Percentiles rank a stretch among this genome's conserved stretches.
These are phyloP conservation scores for Mortierella sp. DNA, from an alignment of 371 early-diverging fungal species.

Conservation along the genomic window DNA sequence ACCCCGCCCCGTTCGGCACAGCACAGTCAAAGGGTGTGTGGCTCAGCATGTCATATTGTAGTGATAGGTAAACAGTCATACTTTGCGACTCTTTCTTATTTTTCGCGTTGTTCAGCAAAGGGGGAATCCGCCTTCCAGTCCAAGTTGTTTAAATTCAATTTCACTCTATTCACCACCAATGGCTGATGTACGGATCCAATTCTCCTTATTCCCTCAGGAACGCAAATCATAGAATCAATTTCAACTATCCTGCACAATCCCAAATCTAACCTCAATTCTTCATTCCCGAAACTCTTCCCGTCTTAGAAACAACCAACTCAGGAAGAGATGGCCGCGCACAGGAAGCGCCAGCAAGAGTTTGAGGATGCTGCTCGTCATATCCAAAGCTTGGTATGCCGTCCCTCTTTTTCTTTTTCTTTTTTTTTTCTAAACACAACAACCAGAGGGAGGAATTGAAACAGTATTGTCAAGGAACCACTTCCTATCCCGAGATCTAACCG, in stretches of 20 bases:
- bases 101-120: too few relatives aligned
- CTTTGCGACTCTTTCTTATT: too few relatives aligned
- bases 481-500: background rate
- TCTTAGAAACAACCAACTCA: constrained; percentile 46
- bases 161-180: constrained; percentile 5
- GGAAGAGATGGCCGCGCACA: constrained; percentile 51
- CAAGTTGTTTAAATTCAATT: background rate
- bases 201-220: background rate
- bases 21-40: too few relatives aligned
- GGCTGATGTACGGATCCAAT: constrained; percentile 18
- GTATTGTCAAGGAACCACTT: background rate
- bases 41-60: too few relatives aligned
- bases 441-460: too few relatives aligned
- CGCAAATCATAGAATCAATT: background rate
- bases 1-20: too few relatives aligned
- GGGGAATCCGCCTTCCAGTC: background rate
- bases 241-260: background rate
- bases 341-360: constrained; percentile 50
- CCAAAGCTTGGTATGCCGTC: constrained; percentile 32
- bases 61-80: too few relatives aligned
- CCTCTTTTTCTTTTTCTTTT: background rate
- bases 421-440: too few relatives aligned
- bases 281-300: background rate
- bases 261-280: background rate
- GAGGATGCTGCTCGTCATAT: constrained; percentile 45